Percentiles rank a stretch among this genome's conserved stretches.
Evolutionary conservation across 106 monocot species (phyloP).

Genomic region (Dioscorea dumetorum): DNA sequence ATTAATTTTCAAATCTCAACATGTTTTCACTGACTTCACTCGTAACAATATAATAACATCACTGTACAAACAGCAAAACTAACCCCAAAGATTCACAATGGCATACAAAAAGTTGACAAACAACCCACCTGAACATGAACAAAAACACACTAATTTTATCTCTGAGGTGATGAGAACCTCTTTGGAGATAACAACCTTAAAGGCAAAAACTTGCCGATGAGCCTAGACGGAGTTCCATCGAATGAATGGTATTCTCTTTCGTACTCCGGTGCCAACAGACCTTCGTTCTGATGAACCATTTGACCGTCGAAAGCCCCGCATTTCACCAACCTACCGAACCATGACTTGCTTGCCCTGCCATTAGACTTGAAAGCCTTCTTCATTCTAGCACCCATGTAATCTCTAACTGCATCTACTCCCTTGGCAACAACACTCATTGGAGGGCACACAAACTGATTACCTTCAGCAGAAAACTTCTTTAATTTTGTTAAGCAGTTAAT

Average conservation of each 20-base stretch:
- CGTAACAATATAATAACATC: no score
- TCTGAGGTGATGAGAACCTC: slow-evolving; percentile 15
- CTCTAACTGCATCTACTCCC: slow-evolving; percentile 27
- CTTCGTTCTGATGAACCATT: neutral
- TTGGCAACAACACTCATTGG: slow-evolving; percentile 53
- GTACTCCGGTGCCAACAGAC: neutral
- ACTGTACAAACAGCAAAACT: no score
- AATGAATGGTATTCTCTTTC: neutral
- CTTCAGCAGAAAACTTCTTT: slow-evolving; percentile 29
- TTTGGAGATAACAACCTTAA: slow-evolving; percentile 32
- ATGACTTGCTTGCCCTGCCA: slow-evolving; percentile 18
- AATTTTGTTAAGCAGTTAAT: slow-evolving; percentile 50
- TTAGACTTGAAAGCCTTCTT: slow-evolving; percentile 5
- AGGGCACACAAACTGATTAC: slow-evolving; percentile 46
- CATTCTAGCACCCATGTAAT: slow-evolving; percentile 44
- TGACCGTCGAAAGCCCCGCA: slow-evolving; percentile 15
- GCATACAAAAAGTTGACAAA: no score
- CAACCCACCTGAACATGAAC: neutral
- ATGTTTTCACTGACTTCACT: no score
- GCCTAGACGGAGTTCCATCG: slow-evolving; percentile 18
- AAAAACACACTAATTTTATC: neutral
- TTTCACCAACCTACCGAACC: slow-evolving; percentile 41
- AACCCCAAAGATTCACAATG: no score
- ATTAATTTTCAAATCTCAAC: no score
- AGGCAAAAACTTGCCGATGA: slow-evolving; percentile 29